Conservation (phyloP, 2,329 filamentous ascomycete species). For the Ophiocordyceps polyrhachis-furcata region DNA sequence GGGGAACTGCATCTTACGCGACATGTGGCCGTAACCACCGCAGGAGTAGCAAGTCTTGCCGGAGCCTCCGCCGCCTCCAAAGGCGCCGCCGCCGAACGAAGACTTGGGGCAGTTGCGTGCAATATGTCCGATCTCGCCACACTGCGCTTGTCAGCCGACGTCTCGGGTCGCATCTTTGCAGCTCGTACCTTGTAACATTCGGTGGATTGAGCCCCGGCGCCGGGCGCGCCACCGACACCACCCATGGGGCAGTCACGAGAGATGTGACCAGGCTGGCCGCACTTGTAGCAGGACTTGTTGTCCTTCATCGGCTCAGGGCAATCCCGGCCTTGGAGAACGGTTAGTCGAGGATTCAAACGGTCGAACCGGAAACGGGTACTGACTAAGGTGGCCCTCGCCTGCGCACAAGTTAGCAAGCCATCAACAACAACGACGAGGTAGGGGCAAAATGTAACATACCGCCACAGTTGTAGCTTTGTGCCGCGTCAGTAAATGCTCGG, state of each 20-base stretch:
- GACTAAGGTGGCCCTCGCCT: conserved; percentile 61
- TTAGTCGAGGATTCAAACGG: not conserved
- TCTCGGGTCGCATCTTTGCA: not conserved
- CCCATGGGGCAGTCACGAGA: conserved; percentile 63
- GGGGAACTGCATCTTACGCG: conserved; percentile 31
- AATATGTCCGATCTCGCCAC: conserved; percentile 90
- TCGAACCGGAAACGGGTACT: conserved; percentile 14
- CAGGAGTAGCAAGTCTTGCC: conserved; percentile 95
- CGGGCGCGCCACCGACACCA: conserved; percentile 18
- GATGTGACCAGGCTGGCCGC: conserved; percentile 73
- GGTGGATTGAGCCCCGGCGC: conserved; percentile 29
- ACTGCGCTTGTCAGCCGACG: conserved; percentile 26
- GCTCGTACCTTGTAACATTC: conserved; percentile 71
- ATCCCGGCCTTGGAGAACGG: conserved; percentile 53
- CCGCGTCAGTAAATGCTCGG: not conserved
- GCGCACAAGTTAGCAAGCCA: not conserved
- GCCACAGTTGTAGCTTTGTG: conserved; percentile 61
- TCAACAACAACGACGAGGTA: not conserved
- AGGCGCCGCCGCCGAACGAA: conserved; percentile 27
- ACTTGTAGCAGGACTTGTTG: conserved; percentile 59
- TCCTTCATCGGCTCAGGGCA: conserved; percentile 82
- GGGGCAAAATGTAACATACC: conserved; percentile 28
- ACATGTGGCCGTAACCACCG: conserved; percentile 93
- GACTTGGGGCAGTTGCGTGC: conserved; percentile 72
- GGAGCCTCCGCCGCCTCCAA: conserved; percentile 24